Evolutionary conservation across 2,329 filamentous ascomycete genomes (phyloP).

Genomic region (Penicillium italicum): DNA sequence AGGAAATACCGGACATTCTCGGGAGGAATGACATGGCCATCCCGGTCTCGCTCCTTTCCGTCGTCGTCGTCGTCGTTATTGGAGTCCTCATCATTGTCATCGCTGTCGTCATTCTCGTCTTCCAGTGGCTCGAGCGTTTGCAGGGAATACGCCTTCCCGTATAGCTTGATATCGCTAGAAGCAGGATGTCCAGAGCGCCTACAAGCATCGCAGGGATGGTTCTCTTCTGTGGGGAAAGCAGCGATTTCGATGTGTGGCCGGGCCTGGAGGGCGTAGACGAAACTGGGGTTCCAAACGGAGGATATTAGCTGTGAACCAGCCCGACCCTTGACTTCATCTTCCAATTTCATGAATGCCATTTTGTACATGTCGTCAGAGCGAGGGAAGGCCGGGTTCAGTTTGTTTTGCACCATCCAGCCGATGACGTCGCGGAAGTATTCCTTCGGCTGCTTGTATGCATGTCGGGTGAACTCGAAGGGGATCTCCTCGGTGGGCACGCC

Average conservation of each 20-base stretch:
- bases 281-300: conserved; percentile 64
- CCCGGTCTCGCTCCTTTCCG: conserved; percentile 39
- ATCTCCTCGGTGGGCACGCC: conserved; percentile 57
- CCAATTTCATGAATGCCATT: conserved; percentile 66
- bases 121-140: conserved; percentile 62
- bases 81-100: conserved; percentile 31
- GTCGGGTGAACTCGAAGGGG: conserved; percentile 65
- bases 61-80: conserved; percentile 32
- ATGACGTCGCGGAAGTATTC: conserved; percentile 71
- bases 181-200: conserved; percentile 67
- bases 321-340: conserved; percentile 66
- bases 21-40: conserved; percentile 46
- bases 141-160: conserved; percentile 63
- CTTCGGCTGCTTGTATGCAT: conserved; percentile 63
- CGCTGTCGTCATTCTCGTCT: conserved; percentile 45
- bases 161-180: conserved; percentile 60
- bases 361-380: conserved; percentile 61
- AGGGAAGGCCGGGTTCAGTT: conserved; percentile 68
- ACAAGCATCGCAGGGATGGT: conserved; percentile 64
- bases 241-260: conserved; percentile 59
- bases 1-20: conserved; percentile 50
- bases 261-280: conserved; percentile 62
- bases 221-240: conserved; percentile 42
- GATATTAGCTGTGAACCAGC: conserved; percentile 70
- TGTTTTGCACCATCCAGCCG: conserved; percentile 78